phyloP scores from a whole-genome alignment of 108 stramenopile genomes.

The Seminavis robusta region DNA sequence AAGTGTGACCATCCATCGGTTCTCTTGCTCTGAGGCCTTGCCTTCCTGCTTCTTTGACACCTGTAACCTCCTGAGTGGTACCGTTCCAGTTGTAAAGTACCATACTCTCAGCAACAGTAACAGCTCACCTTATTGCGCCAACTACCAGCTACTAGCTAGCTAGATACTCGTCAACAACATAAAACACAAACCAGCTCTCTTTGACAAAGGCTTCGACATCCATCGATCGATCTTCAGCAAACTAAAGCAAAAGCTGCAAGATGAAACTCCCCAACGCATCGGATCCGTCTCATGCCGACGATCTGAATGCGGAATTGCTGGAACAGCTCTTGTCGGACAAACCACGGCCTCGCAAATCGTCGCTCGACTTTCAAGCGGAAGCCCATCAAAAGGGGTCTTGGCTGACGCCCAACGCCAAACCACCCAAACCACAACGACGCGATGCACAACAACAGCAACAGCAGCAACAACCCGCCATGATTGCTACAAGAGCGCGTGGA shows the following conservation, averaged over 20 bases:
- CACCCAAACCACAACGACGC: neutral
- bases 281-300: neutral
- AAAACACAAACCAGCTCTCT: too few relatives aligned
- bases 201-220: too few relatives aligned
- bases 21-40: too few relatives aligned
- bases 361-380: neutral
- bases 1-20: too few relatives aligned
- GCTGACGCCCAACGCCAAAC: neutral
- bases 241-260: neutral
- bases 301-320: neutral
- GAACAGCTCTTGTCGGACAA: neutral
- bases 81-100: too few relatives aligned
- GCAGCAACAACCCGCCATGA: neutral
- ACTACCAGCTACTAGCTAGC: too few relatives aligned
- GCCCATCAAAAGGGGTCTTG: neutral
- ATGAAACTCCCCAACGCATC: neutral
- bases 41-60: too few relatives aligned
- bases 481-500: constrained; percentile 24
- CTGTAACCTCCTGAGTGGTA: too few relatives aligned
- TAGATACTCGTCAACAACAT: too few relatives aligned
- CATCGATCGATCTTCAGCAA: too few relatives aligned
- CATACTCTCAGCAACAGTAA: too few relatives aligned
- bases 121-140: too few relatives aligned
- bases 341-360: neutral
- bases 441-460: constrained; percentile 2